phyloP scores from a whole-genome alignment of 2,329 filamentous ascomycete genomes.

The Coniochaeta sp. region DNA sequence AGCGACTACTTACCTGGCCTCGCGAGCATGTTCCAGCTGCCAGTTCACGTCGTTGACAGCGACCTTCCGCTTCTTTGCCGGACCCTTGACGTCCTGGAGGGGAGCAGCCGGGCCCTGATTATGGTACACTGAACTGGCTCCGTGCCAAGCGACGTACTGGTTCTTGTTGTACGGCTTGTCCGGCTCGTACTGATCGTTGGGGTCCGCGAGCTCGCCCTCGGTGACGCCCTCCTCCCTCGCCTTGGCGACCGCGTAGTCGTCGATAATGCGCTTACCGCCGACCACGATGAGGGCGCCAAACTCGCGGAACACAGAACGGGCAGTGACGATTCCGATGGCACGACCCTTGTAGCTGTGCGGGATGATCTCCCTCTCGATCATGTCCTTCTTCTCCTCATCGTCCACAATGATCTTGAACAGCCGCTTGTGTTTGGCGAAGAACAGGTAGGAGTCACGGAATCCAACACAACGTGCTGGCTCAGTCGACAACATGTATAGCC shows the following conservation, averaged over 20 bases:
- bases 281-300: constrained; percentile 94
- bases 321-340: constrained; percentile 93
- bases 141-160: constrained; percentile 97
- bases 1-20: constrained; percentile 64
- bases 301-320: constrained; percentile 92
- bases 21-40: constrained; percentile 90
- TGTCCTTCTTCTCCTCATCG: constrained; percentile 92
- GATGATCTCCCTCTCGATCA: constrained; percentile 93
- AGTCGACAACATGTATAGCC: constrained; percentile 97
- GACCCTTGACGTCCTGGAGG: constrained; percentile 64
- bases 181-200: constrained; percentile 69
- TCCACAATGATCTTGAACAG: constrained; percentile 98
- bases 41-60: constrained; percentile 91
- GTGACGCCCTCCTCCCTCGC: constrained; percentile 69
- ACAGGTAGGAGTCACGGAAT: constrained; percentile 95
- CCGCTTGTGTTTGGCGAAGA: constrained; percentile 96
- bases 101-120: constrained; percentile 73
- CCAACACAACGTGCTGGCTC: constrained; percentile 95
- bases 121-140: constrained; percentile 92
- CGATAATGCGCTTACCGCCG: constrained; percentile 74
- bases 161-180: constrained; percentile 96
- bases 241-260: constrained; percentile 81
- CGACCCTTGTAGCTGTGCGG: constrained; percentile 98
- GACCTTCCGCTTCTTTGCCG: constrained; percentile 76
- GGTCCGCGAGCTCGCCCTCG: constrained; percentile 88